Conservation (phyloP, 2,329 filamentous ascomycete species). For the Epichloe hybrida region DNA sequence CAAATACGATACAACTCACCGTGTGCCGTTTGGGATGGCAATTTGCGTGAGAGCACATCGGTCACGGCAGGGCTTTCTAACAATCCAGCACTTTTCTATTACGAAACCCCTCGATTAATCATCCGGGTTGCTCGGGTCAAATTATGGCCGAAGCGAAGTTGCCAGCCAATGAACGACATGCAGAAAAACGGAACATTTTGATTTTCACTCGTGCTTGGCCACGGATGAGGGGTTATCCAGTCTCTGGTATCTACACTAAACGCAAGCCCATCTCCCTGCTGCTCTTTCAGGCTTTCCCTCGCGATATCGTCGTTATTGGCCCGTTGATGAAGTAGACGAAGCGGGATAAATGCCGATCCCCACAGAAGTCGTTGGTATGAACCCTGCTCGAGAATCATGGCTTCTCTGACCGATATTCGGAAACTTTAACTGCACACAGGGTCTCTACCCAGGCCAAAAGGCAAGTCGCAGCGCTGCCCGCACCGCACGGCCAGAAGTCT, state of each 20-base stretch:
- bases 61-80: too few species aligned
- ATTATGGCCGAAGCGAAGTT: neutral
- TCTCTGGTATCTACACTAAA: too few species aligned
- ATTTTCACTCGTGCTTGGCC: neutral
- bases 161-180: neutral
- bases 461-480: neutral
- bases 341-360: neutral
- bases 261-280: too few species aligned
- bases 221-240: neutral
- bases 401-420: neutral
- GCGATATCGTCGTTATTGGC: too few species aligned
- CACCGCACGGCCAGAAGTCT: too few species aligned
- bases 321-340: too few species aligned
- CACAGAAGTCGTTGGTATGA: neutral
- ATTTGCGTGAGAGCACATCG: too few species aligned
- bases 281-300: neutral
- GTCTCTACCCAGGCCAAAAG: neutral
- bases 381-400: neutral
- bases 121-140: neutral
- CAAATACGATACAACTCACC: too few species aligned
- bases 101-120: neutral
- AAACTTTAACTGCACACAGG: neutral
- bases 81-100: too few species aligned
- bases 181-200: neutral
- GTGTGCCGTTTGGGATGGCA: too few species aligned